Conservation (phyloP, 1,284 basidiomycete species). For the Ganoderma multipileum region DNA sequence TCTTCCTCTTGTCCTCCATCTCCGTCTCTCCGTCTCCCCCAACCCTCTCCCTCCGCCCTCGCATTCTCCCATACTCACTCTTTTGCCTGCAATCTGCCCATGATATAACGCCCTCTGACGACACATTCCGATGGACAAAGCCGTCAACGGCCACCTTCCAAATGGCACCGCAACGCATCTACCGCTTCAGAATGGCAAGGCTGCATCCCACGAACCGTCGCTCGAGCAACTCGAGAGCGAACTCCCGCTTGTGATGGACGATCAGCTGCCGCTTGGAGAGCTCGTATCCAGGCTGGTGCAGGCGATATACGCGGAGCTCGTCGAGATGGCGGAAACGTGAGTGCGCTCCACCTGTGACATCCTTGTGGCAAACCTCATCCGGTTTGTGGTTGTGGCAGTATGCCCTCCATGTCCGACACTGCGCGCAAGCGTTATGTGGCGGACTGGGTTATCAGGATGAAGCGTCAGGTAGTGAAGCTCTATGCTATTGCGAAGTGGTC, state of each 20-base stretch:
- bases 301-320: slow-evolving; percentile 83
- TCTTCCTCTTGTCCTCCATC: background rate
- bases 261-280: slow-evolving; percentile 78
- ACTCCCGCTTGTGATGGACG: slow-evolving; percentile 77
- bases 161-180: slow-evolving; percentile 21
- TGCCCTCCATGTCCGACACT: slow-evolving; percentile 85
- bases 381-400: slow-evolving; percentile 49
- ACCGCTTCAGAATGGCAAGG: slow-evolving; percentile 28
- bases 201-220: slow-evolving; percentile 49
- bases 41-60: background rate
- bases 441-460: slow-evolving; percentile 87
- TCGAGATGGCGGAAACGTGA: slow-evolving; percentile 87
- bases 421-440: slow-evolving; percentile 84
- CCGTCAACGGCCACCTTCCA: slow-evolving; percentile 28
- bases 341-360: slow-evolving; percentile 37
- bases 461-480: slow-evolving; percentile 90
- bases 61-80: background rate
- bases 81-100: slow-evolving; percentile 10
- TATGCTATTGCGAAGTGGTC: slow-evolving; percentile 88
- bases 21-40: slow-evolving; percentile 2
- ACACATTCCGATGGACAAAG: slow-evolving; percentile 25
- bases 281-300: slow-evolving; percentile 80
- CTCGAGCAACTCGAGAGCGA: slow-evolving; percentile 74
- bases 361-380: slow-evolving; percentile 13
- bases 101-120: slow-evolving; percentile 14